Evolutionary conservation across 257 asterid species (phyloP), one percentile per base, ranked within the genome.

Genomic region (Mentha longifolia): DNA sequence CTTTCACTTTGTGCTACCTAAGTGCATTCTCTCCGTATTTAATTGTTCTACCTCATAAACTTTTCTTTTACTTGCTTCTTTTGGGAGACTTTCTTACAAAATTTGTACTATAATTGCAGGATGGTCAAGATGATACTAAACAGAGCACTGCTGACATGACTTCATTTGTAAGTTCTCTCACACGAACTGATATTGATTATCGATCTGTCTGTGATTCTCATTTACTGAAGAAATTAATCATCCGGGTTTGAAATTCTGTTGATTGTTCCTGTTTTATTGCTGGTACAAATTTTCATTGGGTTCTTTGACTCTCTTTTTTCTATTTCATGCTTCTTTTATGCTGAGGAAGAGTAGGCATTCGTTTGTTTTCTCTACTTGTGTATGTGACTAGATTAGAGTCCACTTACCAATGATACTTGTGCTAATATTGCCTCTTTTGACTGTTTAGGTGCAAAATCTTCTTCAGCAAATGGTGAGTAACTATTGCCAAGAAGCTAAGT

Each of bases 101-200:
- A 31, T 60, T 58, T 20, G 41, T 65, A 8, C 50, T 78, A 42
- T 31, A 63, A 56, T 85, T 78, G 84, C 85, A 91, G 91, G 96
- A 89, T 31, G 92, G 95, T 43, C 92, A 91, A 50, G 88, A 85
- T 83, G 84, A 80, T 57, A n/a, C 88, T 22, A 87, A 89, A 63
- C 95, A 86, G 75, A 84, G 88, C 78, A 85, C 95, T 5, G 88
- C 95, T 75, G 95, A 91, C 77, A 87, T 89, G 97, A 91, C 97
- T 76, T 87, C 84, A 33, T 91, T 91, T 79, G 97, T 91, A 82
- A 83, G 96, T 70, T 58, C 62, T 59, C 22, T 57, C 39, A 62
- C 9, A 15, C 17, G 37, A 30, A 22, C 17, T 45, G 13, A 2
- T 31, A 25, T 58, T 55, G 14, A 13, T 51, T 50, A 25, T 50